Conservation (phyloP, 2,329 filamentous ascomycete genomes). For the Colletotrichum sp. region DNA sequence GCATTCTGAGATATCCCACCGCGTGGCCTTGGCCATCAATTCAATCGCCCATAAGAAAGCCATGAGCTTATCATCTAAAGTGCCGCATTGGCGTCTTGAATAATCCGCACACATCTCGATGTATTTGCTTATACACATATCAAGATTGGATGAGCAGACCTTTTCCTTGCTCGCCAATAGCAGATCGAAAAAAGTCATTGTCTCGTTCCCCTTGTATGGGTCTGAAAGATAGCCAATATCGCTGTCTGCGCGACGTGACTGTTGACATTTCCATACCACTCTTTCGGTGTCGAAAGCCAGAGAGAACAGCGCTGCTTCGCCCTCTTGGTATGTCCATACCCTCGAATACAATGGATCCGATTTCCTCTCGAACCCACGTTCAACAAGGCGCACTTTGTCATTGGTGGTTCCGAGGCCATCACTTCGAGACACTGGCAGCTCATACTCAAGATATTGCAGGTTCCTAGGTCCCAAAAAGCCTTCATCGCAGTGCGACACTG, state of each 20-base stretch:
- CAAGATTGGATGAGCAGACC: rapidly evolving
- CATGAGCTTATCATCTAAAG: rapidly evolving
- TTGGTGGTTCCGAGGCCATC: rapidly evolving
- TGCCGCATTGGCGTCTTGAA: neutral
- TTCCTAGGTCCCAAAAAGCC: neutral
- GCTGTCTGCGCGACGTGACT: neutral
- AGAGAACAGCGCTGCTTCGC: neutral
- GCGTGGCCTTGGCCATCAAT: neutral
- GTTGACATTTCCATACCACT: neutral
- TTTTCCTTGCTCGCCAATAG: rapidly evolving
- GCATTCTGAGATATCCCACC: neutral
- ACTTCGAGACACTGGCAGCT: rapidly evolving
- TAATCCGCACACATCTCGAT: neutral
- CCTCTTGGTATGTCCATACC: neutral
- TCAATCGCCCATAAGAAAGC: neutral
- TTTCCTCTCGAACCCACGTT: rapidly evolving
- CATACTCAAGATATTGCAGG: rapidly evolving
- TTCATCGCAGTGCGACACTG: neutral
- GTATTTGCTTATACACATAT: neutral
- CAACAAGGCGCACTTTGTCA: neutral
- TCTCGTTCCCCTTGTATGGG: neutral
- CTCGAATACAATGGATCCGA: neutral
- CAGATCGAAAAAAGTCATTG: neutral
- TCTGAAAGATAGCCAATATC: rapidly evolving
- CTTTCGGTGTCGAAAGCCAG: neutral